Evolutionary conservation across 495 filamentous ascomycete genomes (phyloP).

Genomic region (Penicillium longicatenatum): DNA sequence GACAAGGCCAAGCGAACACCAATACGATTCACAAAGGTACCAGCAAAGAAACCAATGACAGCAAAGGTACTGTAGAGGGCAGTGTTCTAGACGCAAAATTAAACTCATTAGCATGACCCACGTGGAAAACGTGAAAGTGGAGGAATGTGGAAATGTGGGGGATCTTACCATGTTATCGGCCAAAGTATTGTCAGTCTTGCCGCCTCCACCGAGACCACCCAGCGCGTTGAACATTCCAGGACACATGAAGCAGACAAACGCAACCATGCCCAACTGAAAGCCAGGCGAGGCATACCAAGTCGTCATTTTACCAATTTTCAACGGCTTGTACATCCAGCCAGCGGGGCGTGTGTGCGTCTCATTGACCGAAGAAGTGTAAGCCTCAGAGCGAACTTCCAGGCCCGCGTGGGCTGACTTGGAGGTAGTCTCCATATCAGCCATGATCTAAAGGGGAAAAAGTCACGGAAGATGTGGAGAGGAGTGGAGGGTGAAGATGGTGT

Average conservation of each 20-base stretch:
- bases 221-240: slow-evolving; percentile 80
- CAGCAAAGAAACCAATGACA: slow-evolving; percentile 56
- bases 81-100: slow-evolving; percentile 35
- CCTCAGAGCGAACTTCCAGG: slow-evolving; percentile 5
- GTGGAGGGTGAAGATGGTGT: background rate
- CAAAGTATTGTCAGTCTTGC: slow-evolving; percentile 41
- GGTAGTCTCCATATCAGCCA: slow-evolving; percentile 15
- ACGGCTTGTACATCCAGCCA: slow-evolving; percentile 55
- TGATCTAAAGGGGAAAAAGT: slow-evolving; percentile 1
- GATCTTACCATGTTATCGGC: slow-evolving; percentile 42
- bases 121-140: background rate
- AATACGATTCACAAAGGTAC: slow-evolving; percentile 49
- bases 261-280: slow-evolving; percentile 47
- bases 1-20: slow-evolving; percentile 45
- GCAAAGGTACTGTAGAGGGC: slow-evolving; percentile 65
- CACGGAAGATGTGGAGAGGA: slow-evolving; percentile 2
- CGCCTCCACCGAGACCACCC: slow-evolving; percentile 55
- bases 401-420: slow-evolving; percentile 17
- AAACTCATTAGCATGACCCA: background rate
- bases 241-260: slow-evolving; percentile 79
- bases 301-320: slow-evolving; percentile 47
- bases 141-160: background rate
- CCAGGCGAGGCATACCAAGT: slow-evolving; percentile 77
- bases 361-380: background rate
- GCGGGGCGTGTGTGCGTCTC: slow-evolving; percentile 17